A percentile compares a stretch with the other conserved stretches of the same genome.
These are phyloP conservation scores for Anthracocystis panici-leucophaei DNA, from an alignment of 1,284 basidiomycete genomes.

Conservation along the genomic window DNA sequence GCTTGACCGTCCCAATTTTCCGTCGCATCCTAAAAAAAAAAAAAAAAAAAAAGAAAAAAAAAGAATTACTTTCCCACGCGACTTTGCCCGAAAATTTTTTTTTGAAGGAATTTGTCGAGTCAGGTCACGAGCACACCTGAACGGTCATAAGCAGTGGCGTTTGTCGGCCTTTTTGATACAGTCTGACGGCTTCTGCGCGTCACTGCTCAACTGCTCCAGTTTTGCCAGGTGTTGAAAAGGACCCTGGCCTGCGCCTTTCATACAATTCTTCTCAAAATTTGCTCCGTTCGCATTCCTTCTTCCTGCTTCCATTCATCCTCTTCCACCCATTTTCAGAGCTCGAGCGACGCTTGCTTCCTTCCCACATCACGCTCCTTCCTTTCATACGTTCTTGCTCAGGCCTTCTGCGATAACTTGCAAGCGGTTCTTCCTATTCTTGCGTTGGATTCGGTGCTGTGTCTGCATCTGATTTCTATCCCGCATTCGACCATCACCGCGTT, in stretches of 20 bases:
- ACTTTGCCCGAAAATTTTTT: conserved; percentile 15
- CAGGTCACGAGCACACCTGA: conserved; percentile 8
- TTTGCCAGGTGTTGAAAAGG: neutral
- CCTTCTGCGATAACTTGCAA: too few relatives aligned
- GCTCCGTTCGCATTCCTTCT: too few relatives aligned
- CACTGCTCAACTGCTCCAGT: neutral
- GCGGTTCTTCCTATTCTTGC: too few relatives aligned
- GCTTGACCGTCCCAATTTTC: conserved; percentile 7
- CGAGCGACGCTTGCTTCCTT: conserved; percentile 1
- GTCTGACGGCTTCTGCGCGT: neutral
- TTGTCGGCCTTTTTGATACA: conserved; percentile 2
- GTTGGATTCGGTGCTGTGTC: too few relatives aligned
- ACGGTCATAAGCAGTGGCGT: neutral
- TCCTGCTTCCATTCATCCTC: too few relatives aligned
- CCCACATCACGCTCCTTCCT: neutral
- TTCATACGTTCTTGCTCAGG: neutral
- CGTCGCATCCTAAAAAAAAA: neutral
- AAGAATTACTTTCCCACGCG: conserved; percentile 6
- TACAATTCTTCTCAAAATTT: neutral
- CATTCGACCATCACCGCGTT: too few relatives aligned
- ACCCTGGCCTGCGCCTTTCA: conserved; percentile 1
- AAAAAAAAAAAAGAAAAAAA: conserved; percentile 3
- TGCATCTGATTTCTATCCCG: too few relatives aligned
- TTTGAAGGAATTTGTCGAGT: conserved; percentile 10
- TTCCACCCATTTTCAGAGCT: neutral